Conservation (phyloP, 1,284 basidiomycete species). For the Vanrija sp. region DNA sequence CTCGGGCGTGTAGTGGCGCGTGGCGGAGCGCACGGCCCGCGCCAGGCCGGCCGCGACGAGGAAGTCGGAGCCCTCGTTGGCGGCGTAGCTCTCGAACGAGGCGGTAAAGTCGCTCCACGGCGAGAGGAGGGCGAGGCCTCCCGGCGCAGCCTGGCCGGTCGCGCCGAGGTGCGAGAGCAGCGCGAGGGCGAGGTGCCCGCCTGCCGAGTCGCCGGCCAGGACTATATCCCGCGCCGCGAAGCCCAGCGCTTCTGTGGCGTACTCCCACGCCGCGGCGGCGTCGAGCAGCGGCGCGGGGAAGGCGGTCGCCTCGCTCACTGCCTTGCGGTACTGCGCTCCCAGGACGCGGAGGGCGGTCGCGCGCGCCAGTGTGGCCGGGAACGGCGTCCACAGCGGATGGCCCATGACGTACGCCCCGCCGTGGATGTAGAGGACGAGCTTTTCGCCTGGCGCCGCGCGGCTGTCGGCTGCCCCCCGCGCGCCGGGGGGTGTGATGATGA, state of each 20-base stretch:
- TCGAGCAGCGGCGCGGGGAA: constrained; percentile 62
- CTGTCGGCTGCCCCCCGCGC: neutral
- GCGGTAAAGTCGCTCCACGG: constrained; percentile 56
- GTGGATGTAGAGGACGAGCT: constrained; percentile 24
- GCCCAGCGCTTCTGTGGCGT: constrained; percentile 52
- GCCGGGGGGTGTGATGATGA: constrained; percentile 14
- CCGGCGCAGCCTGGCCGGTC: constrained; percentile 46
- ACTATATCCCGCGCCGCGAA: constrained; percentile 56
- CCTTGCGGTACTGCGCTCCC: constrained; percentile 26
- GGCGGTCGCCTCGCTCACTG: constrained; percentile 22
- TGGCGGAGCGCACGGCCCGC: constrained; percentile 9
- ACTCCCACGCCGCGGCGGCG: constrained; percentile 57
- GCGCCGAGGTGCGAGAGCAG: constrained; percentile 17
- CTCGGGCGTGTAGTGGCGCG: constrained; percentile 15
- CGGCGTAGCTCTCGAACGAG: constrained; percentile 12
- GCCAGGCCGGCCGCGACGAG: constrained; percentile 8
- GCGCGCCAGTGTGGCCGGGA: constrained; percentile 15
- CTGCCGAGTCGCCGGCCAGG: constrained; percentile 63
- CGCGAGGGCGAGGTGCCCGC: constrained; percentile 61
- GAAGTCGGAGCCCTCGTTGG: constrained; percentile 11
- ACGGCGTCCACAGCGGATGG: constrained; percentile 22
- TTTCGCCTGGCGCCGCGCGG: constrained; percentile 13
- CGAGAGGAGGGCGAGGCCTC: constrained; percentile 55
- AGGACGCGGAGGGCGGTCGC: constrained; percentile 10
- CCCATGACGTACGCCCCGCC: constrained; percentile 28